Evolutionary conservation across 2,329 filamentous ascomycete genomes (phyloP), one percentile per base, ranked within the genome.

Genomic region (Hysterium pulicare): DNA sequence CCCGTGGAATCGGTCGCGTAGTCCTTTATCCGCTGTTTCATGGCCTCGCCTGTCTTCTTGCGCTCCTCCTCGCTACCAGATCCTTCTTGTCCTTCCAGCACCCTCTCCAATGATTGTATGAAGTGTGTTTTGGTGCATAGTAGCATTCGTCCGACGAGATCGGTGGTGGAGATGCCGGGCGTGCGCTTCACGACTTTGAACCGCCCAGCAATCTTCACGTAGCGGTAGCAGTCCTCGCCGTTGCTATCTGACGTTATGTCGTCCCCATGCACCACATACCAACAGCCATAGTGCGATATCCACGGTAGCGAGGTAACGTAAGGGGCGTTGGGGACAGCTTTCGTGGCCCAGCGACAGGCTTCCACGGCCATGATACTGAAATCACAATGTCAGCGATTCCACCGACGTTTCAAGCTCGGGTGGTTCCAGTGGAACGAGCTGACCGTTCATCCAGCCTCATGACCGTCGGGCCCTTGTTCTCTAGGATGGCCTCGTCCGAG

Each of bases 121-220:
- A 95, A 95, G 70, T 98, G 93, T 17, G 83, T 87, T 62, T 84
- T 85, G n/a, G 91, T 97, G 74, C 90, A 96, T 13, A 97, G 76
- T 58, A 98, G 75, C 93, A 98, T 98, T 58, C 93, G 84, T 16
- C 93, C 93, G 20, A 98, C 93, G n/a, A 98, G 79, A 63, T 98
- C 93, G 3, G 93, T 98, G 2, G 93, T 98, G 8, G 89, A 95
- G 60, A 98, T 98, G 46, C 89, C 90, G 0, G 93, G 93, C 2
- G 93, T 97, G 50, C 93, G 81, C 73, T 95, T 95, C 34, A 98
- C 93, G 15, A 98, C 89, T 71, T 94, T 90, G 79, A 98, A 98
- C 33, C 93, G 81, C 10, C 86, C 85, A 1, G 91, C 93, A 31
- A 87, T 84, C 71, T 98, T 98, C 59, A 98, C 93, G 61, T 91